Evolutionary conservation across 768 basidiomycete species (phyloP), one percentile per base, ranked within the genome.

Genomic region (Collybiopsis luxurians): DNA sequence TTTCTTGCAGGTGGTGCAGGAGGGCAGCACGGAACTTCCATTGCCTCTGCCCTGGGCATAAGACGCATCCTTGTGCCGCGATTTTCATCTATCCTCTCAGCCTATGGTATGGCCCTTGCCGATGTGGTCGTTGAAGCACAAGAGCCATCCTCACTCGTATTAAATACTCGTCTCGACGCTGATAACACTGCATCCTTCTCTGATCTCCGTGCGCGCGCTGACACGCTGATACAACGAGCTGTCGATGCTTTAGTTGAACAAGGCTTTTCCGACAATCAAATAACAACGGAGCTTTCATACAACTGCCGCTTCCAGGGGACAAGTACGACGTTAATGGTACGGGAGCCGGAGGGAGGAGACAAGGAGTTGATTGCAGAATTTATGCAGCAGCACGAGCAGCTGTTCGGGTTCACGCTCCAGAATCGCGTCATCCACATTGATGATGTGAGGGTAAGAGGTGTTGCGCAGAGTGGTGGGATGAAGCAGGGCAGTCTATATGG

Each of bases 401-500:
- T 47, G 26, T 47, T 47, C 27, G 46, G 46, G 26, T 47, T 47
- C 28, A 30, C 28, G 19, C 46, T 47, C 1, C 46, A 47, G 15
- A 30, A 47, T 30, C 46, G 46, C 24, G 46, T 47, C 11, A 30
- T 47, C 17, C 46, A 47, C 28, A 26, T 47, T 9, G 86, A 89
- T 64, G 87, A 88, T 64, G 66, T 88, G 64, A 84, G 84, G 71
- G 82, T 76, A 3, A 82, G 84, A 57, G 86, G 83, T 3, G 26
- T 47, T 47, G 46, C 26, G 21, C 23, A 4, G n/a, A 31, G n/a
- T 61, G 89, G 83, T 90, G 93, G 6, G 89, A 90, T 46, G 94
- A 92, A 3, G 88, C 92, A 42, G 94, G 95, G 43, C 92, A 93
- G 74, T 93, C 92, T 6, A 91, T 90, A 68, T 89, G 92, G 66